phyloP scores from a whole-genome alignment of 2,329 filamentous ascomycete genomes.

The Neophaeococcomyces aloes region DNA sequence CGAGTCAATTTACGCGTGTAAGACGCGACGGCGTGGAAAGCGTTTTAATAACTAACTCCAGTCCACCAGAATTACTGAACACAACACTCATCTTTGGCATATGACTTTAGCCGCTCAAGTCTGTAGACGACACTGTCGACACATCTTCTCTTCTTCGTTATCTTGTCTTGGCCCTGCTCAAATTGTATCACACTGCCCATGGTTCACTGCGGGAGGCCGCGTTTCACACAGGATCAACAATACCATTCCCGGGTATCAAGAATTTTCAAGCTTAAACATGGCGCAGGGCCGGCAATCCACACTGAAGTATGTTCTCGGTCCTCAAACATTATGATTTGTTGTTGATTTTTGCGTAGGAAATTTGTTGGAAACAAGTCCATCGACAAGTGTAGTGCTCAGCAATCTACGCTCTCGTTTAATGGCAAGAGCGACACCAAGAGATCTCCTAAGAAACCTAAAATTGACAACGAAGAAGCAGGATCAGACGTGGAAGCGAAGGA shows the following conservation, averaged over 20 bases:
- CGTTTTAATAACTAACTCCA: not conserved
- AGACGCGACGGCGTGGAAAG: not conserved
- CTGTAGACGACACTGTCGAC: no score
- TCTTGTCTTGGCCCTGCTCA: not conserved
- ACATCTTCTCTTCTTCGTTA: no score
- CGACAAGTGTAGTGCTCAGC: constrained; percentile 34
- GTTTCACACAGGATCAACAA: not conserved
- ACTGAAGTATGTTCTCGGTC: constrained; percentile 73
- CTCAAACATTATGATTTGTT: constrained; percentile 45
- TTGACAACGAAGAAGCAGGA: constrained; percentile 10
- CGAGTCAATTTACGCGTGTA: constrained; percentile 1
- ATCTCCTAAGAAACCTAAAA: constrained; percentile 13
- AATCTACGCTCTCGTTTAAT: constrained; percentile 24
- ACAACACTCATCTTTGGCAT: no score
- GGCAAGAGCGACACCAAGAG: constrained; percentile 23
- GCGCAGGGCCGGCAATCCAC: constrained; percentile 59
- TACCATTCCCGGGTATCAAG: not conserved
- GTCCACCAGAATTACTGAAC: no score
- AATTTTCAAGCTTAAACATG: constrained; percentile 11
- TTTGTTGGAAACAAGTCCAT: constrained; percentile 75
- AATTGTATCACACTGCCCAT: not conserved
- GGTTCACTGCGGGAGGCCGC: no score
- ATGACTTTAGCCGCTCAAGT: no score
- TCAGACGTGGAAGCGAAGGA: constrained; percentile 14
- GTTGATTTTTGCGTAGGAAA: constrained; percentile 48